Percentiles rank a stretch among this genome's conserved stretches.
Evolutionary conservation across 108 stramenopile genomes (phyloP).

Genomic region (Nitzschia putrida): DNA sequence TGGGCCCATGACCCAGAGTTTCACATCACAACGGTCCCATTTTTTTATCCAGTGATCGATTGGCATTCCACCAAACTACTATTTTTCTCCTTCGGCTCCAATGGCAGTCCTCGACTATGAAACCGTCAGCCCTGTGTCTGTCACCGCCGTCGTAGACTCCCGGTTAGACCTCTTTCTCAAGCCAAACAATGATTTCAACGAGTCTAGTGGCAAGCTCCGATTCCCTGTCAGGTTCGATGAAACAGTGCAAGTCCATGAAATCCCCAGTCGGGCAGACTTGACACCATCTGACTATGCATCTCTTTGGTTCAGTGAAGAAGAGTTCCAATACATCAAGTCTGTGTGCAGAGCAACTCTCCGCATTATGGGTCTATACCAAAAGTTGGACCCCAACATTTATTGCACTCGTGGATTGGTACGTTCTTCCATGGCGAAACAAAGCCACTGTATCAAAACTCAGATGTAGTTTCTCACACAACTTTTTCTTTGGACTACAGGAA

Average conservation of each 20-base stretch:
- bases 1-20: neutral
- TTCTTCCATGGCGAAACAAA: neutral
- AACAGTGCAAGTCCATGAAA: neutral
- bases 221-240: conserved; percentile 1
- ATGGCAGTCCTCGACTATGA: too few relatives aligned
- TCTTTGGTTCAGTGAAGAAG: conserved; percentile 4
- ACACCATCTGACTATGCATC: neutral
- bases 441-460: too few relatives aligned
- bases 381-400: conserved; percentile 2
- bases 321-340: conserved; percentile 10
- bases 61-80: too few relatives aligned
- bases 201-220: neutral
- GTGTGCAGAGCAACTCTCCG: neutral
- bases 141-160: too few relatives aligned
- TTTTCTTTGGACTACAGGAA: conserved; percentile 1
- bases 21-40: neutral
- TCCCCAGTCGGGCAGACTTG: neutral
- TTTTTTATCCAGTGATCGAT: too few relatives aligned
- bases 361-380: neutral
- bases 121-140: too few relatives aligned
- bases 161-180: neutral
- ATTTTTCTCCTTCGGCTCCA: too few relatives aligned
- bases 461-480: neutral
- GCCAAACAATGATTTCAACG: conserved; percentile 1
- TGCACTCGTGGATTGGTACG: conserved; percentile 11